A percentile compares a stretch with the other conserved stretches of the same genome.
phyloP scores from a whole-genome alignment of 1,284 basidiomycete genomes.

The Puccinia polysora region DNA sequence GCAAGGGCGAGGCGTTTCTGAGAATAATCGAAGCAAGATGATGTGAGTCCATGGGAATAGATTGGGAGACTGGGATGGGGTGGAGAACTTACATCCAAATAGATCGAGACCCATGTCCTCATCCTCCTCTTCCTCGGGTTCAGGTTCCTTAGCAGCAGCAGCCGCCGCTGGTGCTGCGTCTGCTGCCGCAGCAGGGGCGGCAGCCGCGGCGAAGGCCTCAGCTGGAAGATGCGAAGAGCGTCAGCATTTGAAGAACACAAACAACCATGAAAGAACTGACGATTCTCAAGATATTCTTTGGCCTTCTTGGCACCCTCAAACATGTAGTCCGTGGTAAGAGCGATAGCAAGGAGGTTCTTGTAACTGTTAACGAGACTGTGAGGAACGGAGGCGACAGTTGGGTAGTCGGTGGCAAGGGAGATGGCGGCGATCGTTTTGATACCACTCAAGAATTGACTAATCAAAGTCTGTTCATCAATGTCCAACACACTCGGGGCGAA shows the following conservation, averaged over 20 bases:
- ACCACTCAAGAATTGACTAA: conserved; percentile 84
- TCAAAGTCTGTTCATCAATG: conserved; percentile 80
- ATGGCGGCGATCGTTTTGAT: conserved; percentile 94
- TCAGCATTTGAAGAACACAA: background rate
- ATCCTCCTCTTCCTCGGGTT: conserved; percentile 49
- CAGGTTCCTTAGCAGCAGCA: conserved; percentile 33
- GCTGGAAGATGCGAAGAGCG: background rate
- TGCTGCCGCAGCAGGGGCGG: conserved; percentile 38
- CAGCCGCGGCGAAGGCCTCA: conserved; percentile 42
- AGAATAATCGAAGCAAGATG: too few relatives aligned
- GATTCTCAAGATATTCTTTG: conserved; percentile 44
- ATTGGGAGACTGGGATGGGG: too few relatives aligned
- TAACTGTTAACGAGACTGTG: conserved; percentile 97
- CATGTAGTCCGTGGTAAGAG: conserved; percentile 86
- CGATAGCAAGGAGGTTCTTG: conserved; percentile 93
- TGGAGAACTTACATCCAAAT: conserved; percentile 41
- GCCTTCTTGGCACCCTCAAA: conserved; percentile 71
- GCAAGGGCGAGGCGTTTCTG: too few relatives aligned
- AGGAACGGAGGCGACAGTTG: conserved; percentile 84
- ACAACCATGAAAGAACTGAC: conserved; percentile 8
- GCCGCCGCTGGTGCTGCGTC: conserved; percentile 28
- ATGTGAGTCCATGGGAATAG: too few relatives aligned
- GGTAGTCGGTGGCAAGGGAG: conserved; percentile 91
- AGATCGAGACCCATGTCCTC: conserved; percentile 43
- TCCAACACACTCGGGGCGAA: conserved; percentile 81